A percentile compares a stretch with the other conserved stretches of the same genome.
phyloP scores from a whole-genome alignment of 1,139 yeast species.

The Wickerhamomyces sp. region DNA sequence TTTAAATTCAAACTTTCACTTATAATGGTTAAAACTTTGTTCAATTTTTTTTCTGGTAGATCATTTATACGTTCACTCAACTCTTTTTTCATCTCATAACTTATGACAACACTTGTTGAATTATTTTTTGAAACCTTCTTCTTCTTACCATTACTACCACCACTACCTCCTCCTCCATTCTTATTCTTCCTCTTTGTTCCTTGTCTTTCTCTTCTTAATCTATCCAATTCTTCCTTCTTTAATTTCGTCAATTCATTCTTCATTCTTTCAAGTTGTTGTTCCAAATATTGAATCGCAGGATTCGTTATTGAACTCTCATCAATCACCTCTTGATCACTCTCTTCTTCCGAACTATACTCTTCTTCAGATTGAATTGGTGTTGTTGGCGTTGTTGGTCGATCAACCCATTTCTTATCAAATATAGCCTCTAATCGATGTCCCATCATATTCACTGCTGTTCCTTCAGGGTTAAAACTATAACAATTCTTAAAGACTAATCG shows the following conservation, averaged over 20 bases:
- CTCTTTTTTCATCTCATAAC: conserved; percentile 96
- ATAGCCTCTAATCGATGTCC: conserved; percentile 86
- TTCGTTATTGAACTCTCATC: conserved; percentile 71
- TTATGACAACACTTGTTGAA: conserved; percentile 37
- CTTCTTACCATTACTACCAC: too few relatives aligned
- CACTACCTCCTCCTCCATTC: too few relatives aligned
- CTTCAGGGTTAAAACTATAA: conserved; percentile 90
- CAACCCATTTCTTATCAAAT: conserved; percentile 86
- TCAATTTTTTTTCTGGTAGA: conserved; percentile 70
- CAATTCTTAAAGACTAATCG: conserved; percentile 83
- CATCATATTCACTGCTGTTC: conserved; percentile 92
- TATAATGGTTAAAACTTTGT: conserved; percentile 78
- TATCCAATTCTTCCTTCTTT: conserved; percentile 69
- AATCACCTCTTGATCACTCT: conserved; percentile 61
- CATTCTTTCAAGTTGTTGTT: conserved; percentile 82
- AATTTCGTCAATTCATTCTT: conserved; percentile 76
- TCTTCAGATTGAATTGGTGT: conserved; percentile 36
- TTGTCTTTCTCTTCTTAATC: conserved; percentile 41
- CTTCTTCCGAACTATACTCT: conserved; percentile 46
- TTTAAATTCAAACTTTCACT: conserved; percentile 84
- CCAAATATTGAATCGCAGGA: conserved; percentile 86
- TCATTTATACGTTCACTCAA: conserved; percentile 81
- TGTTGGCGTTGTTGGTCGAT: conserved; percentile 75
- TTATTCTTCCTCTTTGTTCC: conserved; percentile 22
- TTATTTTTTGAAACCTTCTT: conserved; percentile 26